A percentile compares a stretch with the other conserved stretches of the same genome.
phyloP scores from a whole-genome alignment of 2,329 filamentous ascomycete genomes.

The Podosphaera xanthii region DNA sequence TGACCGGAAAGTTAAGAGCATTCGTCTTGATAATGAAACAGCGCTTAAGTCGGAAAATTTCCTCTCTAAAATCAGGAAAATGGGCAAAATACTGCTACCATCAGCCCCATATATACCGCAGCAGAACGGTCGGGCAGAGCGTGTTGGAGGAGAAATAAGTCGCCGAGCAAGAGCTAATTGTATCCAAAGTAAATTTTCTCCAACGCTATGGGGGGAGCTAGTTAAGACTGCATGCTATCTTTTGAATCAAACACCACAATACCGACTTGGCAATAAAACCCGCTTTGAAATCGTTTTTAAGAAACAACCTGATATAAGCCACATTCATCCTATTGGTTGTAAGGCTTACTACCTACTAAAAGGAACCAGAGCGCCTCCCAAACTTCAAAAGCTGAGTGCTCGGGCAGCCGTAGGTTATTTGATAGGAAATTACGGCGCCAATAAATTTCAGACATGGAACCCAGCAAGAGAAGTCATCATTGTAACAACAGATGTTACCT shows the following conservation, averaged over 20 bases:
- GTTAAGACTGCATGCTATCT: background rate
- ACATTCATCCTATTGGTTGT: background rate
- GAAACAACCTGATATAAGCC: background rate
- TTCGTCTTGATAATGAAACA: background rate
- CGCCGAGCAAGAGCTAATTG: background rate
- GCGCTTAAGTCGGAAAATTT: background rate
- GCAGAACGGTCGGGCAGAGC: background rate
- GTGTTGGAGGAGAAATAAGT: background rate
- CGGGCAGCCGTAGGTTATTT: background rate
- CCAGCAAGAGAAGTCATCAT: background rate
- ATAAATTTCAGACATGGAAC: background rate
- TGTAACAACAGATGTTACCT: background rate
- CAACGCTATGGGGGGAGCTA: background rate
- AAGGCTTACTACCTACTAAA: background rate
- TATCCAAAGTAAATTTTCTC: background rate
- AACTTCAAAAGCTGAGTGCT: background rate
- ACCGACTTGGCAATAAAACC: background rate
- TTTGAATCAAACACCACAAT: background rate
- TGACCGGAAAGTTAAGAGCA: background rate
- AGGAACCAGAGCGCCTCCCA: background rate
- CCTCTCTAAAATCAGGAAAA: background rate
- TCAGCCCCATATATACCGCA: background rate
- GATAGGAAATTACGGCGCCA: background rate
- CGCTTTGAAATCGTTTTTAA: background rate
- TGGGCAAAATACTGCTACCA: background rate